These are phyloP conservation scores for maize (Zea mays) DNA, from an alignment of 176 grass and related monocot species.

Conservation along the genomic window Zm-B73-REFERENCE-NAM-5.0 NC_050101.1:118270001-118270500, in stretches of 20 bases:
- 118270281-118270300: too few relatives aligned
- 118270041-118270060: constrained; percentile 45
- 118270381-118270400: neutral
- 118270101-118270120: constrained; percentile 70
- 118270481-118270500: constrained; percentile 95
- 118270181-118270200: too few relatives aligned
- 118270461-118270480: constrained; percentile 70
- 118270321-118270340: too few relatives aligned
- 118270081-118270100: constrained; percentile 69
- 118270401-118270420: neutral
- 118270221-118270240: too few relatives aligned
- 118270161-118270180: too few relatives aligned
- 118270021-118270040: neutral
- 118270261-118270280: too few relatives aligned
- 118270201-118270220: too few relatives aligned
- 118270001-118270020: neutral
- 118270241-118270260: too few relatives aligned
- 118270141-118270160: neutral
- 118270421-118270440: neutral
- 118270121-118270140: constrained; percentile 81
- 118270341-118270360: too few relatives aligned
- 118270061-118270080: constrained; percentile 74
- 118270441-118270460: neutral
- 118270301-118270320: too few relatives aligned
- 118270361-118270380: too few relatives aligned